A percentile compares a stretch with the other conserved stretches of the same genome.
Conservation (phyloP, 1,284 basidiomycete genomes). For the Lignosus rhinocerotis region DNA sequence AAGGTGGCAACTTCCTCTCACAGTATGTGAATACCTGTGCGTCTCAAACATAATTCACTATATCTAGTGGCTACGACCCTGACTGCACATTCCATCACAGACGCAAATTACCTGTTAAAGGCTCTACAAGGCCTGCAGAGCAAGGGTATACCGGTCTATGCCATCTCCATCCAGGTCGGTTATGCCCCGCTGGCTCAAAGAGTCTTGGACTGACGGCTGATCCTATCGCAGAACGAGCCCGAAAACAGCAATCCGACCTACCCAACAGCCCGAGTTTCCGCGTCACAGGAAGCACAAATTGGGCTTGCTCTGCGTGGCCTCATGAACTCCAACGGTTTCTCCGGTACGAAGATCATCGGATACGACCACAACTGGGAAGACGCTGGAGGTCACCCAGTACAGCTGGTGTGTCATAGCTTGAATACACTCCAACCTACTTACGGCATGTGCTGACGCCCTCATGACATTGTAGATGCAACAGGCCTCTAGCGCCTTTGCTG, state of each 20-base stretch:
- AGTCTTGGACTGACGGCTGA: background rate
- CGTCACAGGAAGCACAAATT: constrained; percentile 42
- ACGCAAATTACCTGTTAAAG: constrained; percentile 34
- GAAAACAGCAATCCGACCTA: constrained; percentile 46
- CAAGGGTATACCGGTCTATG: constrained; percentile 45
- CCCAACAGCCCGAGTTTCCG: constrained; percentile 43
- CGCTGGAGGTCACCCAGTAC: constrained; percentile 47
- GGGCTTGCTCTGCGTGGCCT: constrained; percentile 43
- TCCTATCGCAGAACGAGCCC: constrained; percentile 45
- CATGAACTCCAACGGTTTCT: constrained; percentile 47
- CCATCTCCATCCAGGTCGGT: constrained; percentile 40
- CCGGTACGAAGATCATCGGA: constrained; percentile 44
- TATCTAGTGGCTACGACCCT: too few relatives aligned
- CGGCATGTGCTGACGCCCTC: background rate
- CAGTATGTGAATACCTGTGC: constrained; percentile 39
- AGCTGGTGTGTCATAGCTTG: constrained; percentile 37
- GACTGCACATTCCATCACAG: background rate
- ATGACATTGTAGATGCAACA: constrained; percentile 44
- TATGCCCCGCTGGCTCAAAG: background rate
- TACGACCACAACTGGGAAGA: constrained; percentile 55
- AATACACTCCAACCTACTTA: background rate
- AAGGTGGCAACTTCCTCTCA: constrained; percentile 43
- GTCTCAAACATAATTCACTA: constrained; percentile 21
- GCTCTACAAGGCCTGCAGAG: constrained; percentile 45
- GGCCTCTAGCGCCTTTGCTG: constrained; percentile 45